These are phyloP conservation scores for Gastrolobium bilobum DNA, from an alignment of 306 rosid genomes.

Conservation along the genomic window DNA sequence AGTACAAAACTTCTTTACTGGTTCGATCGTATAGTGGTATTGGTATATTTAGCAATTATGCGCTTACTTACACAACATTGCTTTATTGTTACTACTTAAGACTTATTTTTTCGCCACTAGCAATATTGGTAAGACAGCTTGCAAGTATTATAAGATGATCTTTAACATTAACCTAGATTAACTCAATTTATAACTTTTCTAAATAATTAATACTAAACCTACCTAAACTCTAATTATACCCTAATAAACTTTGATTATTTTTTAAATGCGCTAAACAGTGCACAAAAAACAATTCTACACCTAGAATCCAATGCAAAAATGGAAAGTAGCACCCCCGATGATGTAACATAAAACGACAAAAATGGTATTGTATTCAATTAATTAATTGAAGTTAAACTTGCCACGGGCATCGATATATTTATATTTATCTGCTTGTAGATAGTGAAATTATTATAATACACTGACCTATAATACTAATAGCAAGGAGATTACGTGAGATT, in stretches of 20 bases:
- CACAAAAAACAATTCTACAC: background rate
- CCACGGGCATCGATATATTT: background rate
- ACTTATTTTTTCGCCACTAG: too few relatives aligned
- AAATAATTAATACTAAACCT: background rate
- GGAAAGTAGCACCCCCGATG: background rate
- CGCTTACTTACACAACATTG: too few relatives aligned
- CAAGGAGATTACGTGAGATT: conserved; percentile 49
- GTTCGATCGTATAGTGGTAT: too few relatives aligned
- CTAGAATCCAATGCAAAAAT: background rate
- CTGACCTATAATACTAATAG: background rate
- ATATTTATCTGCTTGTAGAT: conserved; percentile 3
- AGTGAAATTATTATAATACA: background rate
- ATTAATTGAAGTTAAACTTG: background rate
- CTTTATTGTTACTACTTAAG: too few relatives aligned
- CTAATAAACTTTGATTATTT: too few relatives aligned
- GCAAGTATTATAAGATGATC: too few relatives aligned
- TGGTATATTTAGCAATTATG: too few relatives aligned
- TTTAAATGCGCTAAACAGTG: background rate
- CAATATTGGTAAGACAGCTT: too few relatives aligned
- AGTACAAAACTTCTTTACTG: too few relatives aligned
- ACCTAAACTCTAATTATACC: background rate
- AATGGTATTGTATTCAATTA: background rate
- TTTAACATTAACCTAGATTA: too few relatives aligned
- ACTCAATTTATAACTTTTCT: too few relatives aligned
- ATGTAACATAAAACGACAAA: conserved; percentile 15